Base-by-base conservation (phyloP, 1,284 basidiomycete genomes). In the Melampsora larici-populina region DNA sequence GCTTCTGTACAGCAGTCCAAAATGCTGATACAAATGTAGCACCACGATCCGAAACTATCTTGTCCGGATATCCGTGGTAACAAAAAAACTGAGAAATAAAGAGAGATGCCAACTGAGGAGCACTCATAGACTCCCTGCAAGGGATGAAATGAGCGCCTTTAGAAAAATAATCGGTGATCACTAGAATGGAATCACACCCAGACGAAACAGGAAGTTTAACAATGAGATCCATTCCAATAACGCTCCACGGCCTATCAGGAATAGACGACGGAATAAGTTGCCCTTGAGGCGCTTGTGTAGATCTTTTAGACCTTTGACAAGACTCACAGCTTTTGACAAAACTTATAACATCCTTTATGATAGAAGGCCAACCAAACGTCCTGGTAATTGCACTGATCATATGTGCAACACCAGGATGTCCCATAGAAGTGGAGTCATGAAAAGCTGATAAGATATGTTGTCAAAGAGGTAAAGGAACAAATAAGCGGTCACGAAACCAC, bases 141-240 rank as follows among this genome's bases (percentile, higher is more conserved):
- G n/a, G n/a, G n/a, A n/a, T n/a, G 70, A 77, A n/a, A n/a, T n/a
- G n/a, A n/a, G n/a, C n/a, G n/a, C n/a, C n/a, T n/a, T n/a, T n/a
- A n/a, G n/a, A n/a, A n/a, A n/a, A n/a, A n/a, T n/a, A n/a, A n/a
- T n/a, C n/a, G n/a, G n/a, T n/a, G n/a, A n/a, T n/a, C n/a, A n/a
- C n/a, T n/a, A n/a, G n/a, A n/a, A n/a, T n/a, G n/a, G n/a, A n/a
- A n/a, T n/a, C n/a, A n/a, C n/a, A 86, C 84, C 0, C 86, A 86
- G 0, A 87, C 82, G 0, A 87, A 85, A 0, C 86, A 72, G 87
- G 87, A 0, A 88, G 81, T 29, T 84, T 83, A 6, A 83, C 82
- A 43, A 88, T 87, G 69, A 86, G 83, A 79, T 88, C 87, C 83
- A 87, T 84, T 0, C 85, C 85, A 11, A 88, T 82, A 0, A 82